A percentile compares a stretch with the other conserved stretches of the same genome.
Conservation (phyloP, 495 filamentous ascomycete species). For the Cenococcum geophilum region DNA sequence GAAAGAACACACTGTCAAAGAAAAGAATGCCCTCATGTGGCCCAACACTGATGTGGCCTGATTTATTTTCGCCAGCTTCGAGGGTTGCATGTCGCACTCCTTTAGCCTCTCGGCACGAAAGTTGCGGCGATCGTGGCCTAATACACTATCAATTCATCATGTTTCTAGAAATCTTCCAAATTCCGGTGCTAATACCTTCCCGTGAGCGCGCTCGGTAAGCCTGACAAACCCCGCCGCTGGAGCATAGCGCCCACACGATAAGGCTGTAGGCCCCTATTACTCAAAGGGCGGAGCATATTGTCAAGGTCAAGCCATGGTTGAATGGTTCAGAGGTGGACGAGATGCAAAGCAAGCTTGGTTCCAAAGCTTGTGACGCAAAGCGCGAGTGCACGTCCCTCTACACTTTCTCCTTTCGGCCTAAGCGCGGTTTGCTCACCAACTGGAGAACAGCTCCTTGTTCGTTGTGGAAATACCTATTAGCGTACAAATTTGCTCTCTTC, state of each 20-base stretch:
- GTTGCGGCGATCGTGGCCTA: neutral
- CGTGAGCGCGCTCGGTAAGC: neutral
- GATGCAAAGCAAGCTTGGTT: too few relatives aligned
- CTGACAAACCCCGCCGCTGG: neutral
- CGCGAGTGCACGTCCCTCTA: too few relatives aligned
- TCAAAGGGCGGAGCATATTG: neutral
- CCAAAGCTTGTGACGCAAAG: too few relatives aligned
- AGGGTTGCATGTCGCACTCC: conserved; percentile 15
- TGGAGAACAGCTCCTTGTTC: too few relatives aligned
- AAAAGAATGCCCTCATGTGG: conserved; percentile 78
- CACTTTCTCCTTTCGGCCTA: too few relatives aligned
- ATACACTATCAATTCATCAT: too few relatives aligned
- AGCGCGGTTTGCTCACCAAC: too few relatives aligned
- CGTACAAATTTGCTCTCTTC: too few relatives aligned
- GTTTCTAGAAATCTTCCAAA: neutral
- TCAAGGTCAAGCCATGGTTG: too few relatives aligned
- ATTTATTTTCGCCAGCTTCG: conserved; percentile 48
- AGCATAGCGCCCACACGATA: neutral
- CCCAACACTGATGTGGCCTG: conserved; percentile 67
- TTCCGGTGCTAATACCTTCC: neutral
- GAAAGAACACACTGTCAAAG: conserved; percentile 66
- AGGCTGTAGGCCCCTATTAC: neutral
- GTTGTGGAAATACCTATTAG: too few relatives aligned
- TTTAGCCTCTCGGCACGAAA: neutral
- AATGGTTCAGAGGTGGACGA: too few relatives aligned